Percentiles rank a stretch among this genome's conserved stretches.
phyloP scores from a whole-genome alignment of 495 filamentous ascomycete genomes.

The Staphylotrichum longicolle region DNA sequence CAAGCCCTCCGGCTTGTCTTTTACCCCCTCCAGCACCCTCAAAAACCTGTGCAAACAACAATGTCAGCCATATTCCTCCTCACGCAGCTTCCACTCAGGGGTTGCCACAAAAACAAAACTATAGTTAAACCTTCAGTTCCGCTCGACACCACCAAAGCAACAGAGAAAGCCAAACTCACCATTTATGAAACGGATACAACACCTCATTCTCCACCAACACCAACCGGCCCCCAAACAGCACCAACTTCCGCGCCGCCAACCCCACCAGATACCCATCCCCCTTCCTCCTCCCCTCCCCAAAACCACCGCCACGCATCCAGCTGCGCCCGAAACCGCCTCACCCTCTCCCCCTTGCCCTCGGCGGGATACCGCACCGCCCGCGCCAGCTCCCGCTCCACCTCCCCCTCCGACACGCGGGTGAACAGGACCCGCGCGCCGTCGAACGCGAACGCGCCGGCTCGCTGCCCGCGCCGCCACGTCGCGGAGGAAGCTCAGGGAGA shows the following conservation, averaged over 20 bases:
- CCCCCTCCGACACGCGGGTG: no score
- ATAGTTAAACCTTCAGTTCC: no score
- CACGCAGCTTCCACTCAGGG: no score
- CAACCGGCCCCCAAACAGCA: conserved; percentile 28
- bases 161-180: conserved; percentile 1
- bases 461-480: conserved; percentile 23
- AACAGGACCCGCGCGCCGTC: background rate
- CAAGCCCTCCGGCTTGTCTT: conserved; percentile 23
- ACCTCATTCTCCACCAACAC: conserved; percentile 27
- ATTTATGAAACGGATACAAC: conserved; percentile 32
- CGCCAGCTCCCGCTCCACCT: background rate
- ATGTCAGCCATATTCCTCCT: no score
- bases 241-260: conserved; percentile 24
- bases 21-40: conserved; percentile 20
- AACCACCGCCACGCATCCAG: conserved; percentile 27
- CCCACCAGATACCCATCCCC: conserved; percentile 21
- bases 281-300: conserved; percentile 22
- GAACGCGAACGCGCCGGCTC: conserved; percentile 28
- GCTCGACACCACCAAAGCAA: no score
- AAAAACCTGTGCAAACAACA: conserved; percentile 1
- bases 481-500: conserved; percentile 21
- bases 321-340: conserved; percentile 23
- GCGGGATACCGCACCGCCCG: conserved; percentile 16
- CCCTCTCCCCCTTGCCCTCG: conserved; percentile 15
- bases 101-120: no score